A percentile compares a stretch with the other conserved stretches of the same genome.
phyloP scores from a whole-genome alignment of 2,329 filamentous ascomycete genomes.

The Fusarium torreyae region DNA sequence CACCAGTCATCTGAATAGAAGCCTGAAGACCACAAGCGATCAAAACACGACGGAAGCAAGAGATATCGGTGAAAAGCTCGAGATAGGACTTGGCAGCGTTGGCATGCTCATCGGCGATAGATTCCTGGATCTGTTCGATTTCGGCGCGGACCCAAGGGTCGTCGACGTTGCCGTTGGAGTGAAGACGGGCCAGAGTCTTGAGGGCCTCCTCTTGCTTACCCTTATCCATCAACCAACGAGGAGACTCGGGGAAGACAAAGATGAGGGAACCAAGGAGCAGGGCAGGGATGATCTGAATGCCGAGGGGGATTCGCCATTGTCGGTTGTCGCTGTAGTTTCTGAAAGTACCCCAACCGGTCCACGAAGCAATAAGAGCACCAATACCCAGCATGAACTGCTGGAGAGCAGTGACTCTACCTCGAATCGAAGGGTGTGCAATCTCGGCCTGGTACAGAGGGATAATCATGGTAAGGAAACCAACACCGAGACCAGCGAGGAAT shows the following conservation, averaged over 20 bases:
- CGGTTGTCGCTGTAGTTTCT: constrained; percentile 49
- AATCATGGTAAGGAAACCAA: constrained; percentile 60
- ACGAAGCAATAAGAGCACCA: constrained; percentile 79
- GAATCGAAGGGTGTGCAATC: constrained; percentile 82
- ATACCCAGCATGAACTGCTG: constrained; percentile 89
- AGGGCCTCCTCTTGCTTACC: constrained; percentile 76
- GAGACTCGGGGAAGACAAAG: constrained; percentile 77
- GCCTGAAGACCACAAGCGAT: constrained; percentile 79
- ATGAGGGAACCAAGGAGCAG: constrained; percentile 76
- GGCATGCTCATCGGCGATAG: constrained; percentile 76
- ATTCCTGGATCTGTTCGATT: constrained; percentile 78
- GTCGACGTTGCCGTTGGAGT: constrained; percentile 75
- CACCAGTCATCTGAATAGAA: constrained; percentile 82
- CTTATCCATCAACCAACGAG: constrained; percentile 83
- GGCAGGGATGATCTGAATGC: constrained; percentile 80
- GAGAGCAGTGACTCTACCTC: constrained; percentile 80
- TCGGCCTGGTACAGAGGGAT: constrained; percentile 82
- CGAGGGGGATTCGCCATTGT: constrained; percentile 64
- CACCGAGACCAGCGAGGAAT: constrained; percentile 73
- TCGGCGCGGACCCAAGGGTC: constrained; percentile 82
- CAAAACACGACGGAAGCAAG: constrained; percentile 80
- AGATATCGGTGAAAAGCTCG: constrained; percentile 74
- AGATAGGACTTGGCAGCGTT: constrained; percentile 78
- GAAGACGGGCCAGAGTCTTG: constrained; percentile 76
- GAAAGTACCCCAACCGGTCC: constrained; percentile 77